Conservation (phyloP, 306 rosid genomes). For the Vicia faba region DNA sequence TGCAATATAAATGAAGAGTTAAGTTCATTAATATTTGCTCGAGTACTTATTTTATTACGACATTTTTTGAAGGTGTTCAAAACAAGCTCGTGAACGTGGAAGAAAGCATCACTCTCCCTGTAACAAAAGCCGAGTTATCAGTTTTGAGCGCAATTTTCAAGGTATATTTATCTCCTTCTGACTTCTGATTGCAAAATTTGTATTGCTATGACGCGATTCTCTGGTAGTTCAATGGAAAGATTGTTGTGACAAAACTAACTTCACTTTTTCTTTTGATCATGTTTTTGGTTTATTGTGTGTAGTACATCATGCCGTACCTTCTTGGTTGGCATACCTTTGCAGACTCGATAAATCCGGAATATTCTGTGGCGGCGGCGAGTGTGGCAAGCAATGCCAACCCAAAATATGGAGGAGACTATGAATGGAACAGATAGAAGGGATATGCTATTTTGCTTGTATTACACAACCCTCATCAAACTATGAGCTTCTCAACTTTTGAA, state of each 20-base stretch:
- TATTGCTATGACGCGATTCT: conserved; percentile 8
- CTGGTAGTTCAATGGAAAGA: not conserved
- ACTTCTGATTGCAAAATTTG: not conserved
- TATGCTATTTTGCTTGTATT: conserved; percentile 20
- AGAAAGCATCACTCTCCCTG: conserved; percentile 72
- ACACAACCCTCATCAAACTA: conserved; percentile 1
- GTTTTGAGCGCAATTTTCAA: conserved; percentile 80
- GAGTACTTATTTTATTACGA: conserved; percentile 31
- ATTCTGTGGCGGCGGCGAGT: conserved; percentile 44
- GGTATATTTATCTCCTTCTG: conserved; percentile 56
- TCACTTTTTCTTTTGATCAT: conserved; percentile 12
- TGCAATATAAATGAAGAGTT: conserved; percentile 6
- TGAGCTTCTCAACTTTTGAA: conserved; percentile 23
- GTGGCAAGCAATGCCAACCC: conserved; percentile 55
- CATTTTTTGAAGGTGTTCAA: conserved; percentile 67
- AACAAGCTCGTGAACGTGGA: conserved; percentile 76
- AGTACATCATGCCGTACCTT: conserved; percentile 82
- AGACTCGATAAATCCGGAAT: conserved; percentile 66
- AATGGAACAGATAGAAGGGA: conserved; percentile 67
- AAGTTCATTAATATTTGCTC: not conserved
- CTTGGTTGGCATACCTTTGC: conserved; percentile 89
- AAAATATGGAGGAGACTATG: conserved; percentile 74
- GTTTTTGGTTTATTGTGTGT: conserved; percentile 33
- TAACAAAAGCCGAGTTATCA: conserved; percentile 78
- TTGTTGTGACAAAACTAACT: not conserved